These are phyloP conservation scores for Mrakia hoshinonis DNA, from an alignment of 768 basidiomycete species.

Conservation along the genomic window DNA sequence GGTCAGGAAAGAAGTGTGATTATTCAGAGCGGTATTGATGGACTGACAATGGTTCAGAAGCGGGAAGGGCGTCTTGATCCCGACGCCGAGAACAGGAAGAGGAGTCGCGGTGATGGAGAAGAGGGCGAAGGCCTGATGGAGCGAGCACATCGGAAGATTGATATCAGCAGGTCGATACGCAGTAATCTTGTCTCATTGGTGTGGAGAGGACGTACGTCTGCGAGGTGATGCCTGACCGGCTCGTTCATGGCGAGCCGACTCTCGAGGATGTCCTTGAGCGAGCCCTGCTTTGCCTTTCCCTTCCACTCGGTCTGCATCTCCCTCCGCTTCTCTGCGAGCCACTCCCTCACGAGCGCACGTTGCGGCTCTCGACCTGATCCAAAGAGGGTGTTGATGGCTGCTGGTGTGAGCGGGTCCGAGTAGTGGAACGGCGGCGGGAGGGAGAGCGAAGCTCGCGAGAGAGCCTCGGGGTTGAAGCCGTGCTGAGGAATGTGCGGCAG, in stretches of 20 bases:
- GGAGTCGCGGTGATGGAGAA: slow-evolving; percentile 22
- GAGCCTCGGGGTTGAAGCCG: slow-evolving; percentile 17
- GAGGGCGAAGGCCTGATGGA: slow-evolving; percentile 20
- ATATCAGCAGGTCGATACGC: background rate
- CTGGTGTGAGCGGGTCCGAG: slow-evolving; percentile 5
- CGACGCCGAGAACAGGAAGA: background rate
- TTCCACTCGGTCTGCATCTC: slow-evolving; percentile 8
- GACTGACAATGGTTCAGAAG: slow-evolving; percentile 23
- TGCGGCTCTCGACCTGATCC: slow-evolving; percentile 9
- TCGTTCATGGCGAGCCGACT: slow-evolving; percentile 18
- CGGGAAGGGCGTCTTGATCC: slow-evolving; percentile 23
- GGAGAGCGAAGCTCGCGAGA: slow-evolving; percentile 23
- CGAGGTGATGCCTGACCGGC: slow-evolving; percentile 12
- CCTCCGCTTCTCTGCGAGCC: slow-evolving; percentile 12
- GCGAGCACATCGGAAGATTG: background rate
- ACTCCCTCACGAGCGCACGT: slow-evolving; percentile 11
- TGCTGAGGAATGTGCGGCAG: slow-evolving; percentile 18
- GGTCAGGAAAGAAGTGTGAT: background rate
- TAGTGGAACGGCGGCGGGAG: slow-evolving; percentile 25
- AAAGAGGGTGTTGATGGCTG: slow-evolving; percentile 11
- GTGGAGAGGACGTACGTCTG: slow-evolving; percentile 4
- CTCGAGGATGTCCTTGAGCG: slow-evolving; percentile 9
- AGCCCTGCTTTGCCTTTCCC: background rate
- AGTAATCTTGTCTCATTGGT: background rate
- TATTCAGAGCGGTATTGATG: background rate